Evolutionary conservation across 2,329 filamentous ascomycete species (phyloP), one percentile per base, ranked within the genome.

Genomic region (Pseudophaeomoniella oleicola): DNA sequence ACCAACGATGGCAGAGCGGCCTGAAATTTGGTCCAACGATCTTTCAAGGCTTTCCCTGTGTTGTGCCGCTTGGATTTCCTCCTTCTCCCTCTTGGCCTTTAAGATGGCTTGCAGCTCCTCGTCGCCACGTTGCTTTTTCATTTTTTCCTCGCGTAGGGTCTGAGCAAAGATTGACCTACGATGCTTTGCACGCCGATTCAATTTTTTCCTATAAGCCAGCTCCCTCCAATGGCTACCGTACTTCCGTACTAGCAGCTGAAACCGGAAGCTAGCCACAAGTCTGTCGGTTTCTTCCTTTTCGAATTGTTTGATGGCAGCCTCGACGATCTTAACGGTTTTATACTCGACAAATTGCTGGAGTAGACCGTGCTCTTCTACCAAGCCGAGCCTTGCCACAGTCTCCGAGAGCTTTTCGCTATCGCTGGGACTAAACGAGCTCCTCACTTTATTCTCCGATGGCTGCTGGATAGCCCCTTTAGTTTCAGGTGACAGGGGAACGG

Each of bases 211-310:
- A 46, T 57, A 57, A 16, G 51, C 52, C 27, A 50, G 47, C 18
- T 52, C 48, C 37, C 56, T 51, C 61, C 60, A 64, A 36, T 45
- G 44, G 22, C 43, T 47, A 5, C 48, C 53, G 44, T 53, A 65
- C 36, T 58, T 57, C 31, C 51, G 44, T 12, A 42, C 39, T 6
- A 64, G 49, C 17, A 50, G 46, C 5, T 46, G 39, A 17, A 38
- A 37, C 29, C 58, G 51, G 17, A 17, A 34, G 9, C 12, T 12
- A 9, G 11, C 11, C 16, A 18, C 32, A 9, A 17, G 11, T 19
- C 19, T 18, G 11, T 34, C 9, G 5, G n/a, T 12, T 19, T 34
- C 4, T 13, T 9, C 18, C 4, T 9, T 12, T 17, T 10, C 18
- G 9, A 10, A 15, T 34, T 16, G 14, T 13, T 17, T 4, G 11